Conservation (phyloP, 2,329 filamentous ascomycete species). For the Colletotrichum eleusines region DNA sequence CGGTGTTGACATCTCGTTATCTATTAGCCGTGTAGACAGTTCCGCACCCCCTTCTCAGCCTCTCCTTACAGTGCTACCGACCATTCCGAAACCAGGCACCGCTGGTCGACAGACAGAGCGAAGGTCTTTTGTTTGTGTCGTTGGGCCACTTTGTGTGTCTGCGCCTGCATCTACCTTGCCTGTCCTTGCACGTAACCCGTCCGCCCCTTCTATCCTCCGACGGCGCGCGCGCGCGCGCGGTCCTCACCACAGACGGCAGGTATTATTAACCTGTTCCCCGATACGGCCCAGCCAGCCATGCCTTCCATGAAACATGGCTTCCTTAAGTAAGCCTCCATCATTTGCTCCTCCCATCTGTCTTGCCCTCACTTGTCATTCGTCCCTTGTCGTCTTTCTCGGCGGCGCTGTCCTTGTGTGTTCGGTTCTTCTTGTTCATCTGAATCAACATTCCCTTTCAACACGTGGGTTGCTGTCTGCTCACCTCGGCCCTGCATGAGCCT, state of each 20-base stretch:
- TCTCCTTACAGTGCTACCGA: conserved; percentile 27
- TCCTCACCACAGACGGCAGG: conserved; percentile 22
- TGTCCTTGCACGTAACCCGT: conserved; percentile 21
- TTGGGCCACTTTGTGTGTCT: conserved; percentile 2
- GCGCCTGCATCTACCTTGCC: conserved; percentile 24
- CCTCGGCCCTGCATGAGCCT: conserved; percentile 21
- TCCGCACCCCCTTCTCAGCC: conserved; percentile 5
- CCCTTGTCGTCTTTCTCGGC: conserved; percentile 23
- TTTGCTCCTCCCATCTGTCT: conserved; percentile 2
- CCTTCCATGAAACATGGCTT: conserved; percentile 40
- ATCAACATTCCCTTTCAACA: conserved; percentile 21
- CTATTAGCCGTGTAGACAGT: conserved; percentile 30
- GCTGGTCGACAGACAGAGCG: conserved; percentile 24
- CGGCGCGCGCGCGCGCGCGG: conserved; percentile 18
- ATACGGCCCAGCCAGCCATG: conserved; percentile 28
- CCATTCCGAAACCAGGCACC: conserved; percentile 32
- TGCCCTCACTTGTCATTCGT: conserved; percentile 12
- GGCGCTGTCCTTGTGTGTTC: conserved; percentile 9
- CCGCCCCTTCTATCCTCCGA: conserved; percentile 7
- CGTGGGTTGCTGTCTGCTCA: conserved; percentile 22
- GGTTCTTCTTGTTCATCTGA: background rate
- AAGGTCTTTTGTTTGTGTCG: conserved; percentile 1
- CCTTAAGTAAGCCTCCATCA: conserved; percentile 37
- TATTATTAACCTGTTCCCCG: conserved; percentile 31
- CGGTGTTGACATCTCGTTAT: conserved; percentile 22